phyloP scores from a whole-genome alignment of 768 basidiomycete species.

The Hericium erinaceus region DNA sequence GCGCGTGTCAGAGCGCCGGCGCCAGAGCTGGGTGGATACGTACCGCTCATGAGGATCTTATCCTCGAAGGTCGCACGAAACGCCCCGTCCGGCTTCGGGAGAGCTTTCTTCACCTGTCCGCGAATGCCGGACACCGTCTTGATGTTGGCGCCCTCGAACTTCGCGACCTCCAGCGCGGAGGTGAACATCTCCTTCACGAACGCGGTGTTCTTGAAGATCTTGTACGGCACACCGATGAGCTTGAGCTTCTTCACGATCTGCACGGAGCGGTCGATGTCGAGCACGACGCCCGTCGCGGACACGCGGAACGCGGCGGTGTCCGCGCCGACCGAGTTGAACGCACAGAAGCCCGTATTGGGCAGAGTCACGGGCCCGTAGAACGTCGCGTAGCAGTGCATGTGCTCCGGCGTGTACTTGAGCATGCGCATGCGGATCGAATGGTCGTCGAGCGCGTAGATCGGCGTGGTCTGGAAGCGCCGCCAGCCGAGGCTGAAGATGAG shows the following conservation, averaged over 20 bases:
- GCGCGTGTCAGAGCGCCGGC: neutral
- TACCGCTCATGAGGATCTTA: slow-evolving; percentile 92
- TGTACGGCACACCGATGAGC: slow-evolving; percentile 89
- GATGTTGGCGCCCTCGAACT: slow-evolving; percentile 97
- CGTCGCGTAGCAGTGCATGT: slow-evolving; percentile 98
- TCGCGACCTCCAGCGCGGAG: slow-evolving; percentile 88
- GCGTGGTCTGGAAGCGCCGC: slow-evolving; percentile 91
- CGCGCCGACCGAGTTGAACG: slow-evolving; percentile 79
- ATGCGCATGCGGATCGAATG: slow-evolving; percentile 97
- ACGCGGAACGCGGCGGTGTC: slow-evolving; percentile 74
- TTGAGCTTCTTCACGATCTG: slow-evolving; percentile 99
- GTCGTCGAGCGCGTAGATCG: slow-evolving; percentile 95
- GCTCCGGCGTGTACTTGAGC: slow-evolving; percentile 99
- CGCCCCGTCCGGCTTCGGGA: slow-evolving; percentile 90
- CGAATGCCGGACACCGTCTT: slow-evolving; percentile 92
- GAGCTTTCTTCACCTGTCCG: slow-evolving; percentile 93
- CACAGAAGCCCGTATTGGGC: slow-evolving; percentile 95
- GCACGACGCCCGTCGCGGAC: slow-evolving; percentile 87
- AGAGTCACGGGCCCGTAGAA: slow-evolving; percentile 91
- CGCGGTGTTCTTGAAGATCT: slow-evolving; percentile 99
- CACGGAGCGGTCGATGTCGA: slow-evolving; percentile 85
- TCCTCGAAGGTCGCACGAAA: slow-evolving; percentile 98
- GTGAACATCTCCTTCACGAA: slow-evolving; percentile 98
- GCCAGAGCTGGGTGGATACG: slow-evolving; percentile 22
- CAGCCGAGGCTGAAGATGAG: slow-evolving; percentile 96